Evolutionary conservation across 2,329 filamentous ascomycete species (phyloP).

Genomic region (Purpureocillium takamizusanense): DNA sequence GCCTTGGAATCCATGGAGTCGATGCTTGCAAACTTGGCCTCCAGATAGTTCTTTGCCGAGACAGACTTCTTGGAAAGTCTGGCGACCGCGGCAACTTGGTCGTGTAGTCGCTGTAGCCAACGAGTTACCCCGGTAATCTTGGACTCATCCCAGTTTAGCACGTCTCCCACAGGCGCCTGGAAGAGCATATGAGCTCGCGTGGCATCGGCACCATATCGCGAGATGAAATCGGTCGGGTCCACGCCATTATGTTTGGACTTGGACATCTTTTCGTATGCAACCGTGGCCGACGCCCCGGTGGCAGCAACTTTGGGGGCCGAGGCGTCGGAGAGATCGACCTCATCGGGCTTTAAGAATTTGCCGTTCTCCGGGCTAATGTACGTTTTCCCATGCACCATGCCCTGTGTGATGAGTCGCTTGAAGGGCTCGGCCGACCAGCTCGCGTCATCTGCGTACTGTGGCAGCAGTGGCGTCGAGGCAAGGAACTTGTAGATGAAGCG

Average conservation of each 20-base stretch:
- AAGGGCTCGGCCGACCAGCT: slow-evolving; percentile 60
- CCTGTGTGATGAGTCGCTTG: slow-evolving; percentile 72
- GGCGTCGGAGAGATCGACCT: slow-evolving; percentile 56
- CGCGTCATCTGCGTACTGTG: slow-evolving; percentile 22
- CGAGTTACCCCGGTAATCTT: slow-evolving; percentile 76
- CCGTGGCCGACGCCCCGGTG: slow-evolving; percentile 46
- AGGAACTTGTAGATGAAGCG: slow-evolving; percentile 88
- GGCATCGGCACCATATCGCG: slow-evolving; percentile 71
- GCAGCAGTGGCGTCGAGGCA: slow-evolving; percentile 43
- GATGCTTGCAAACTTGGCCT: slow-evolving; percentile 18
- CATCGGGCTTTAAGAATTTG: slow-evolving; percentile 66
- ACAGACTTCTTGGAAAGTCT: slow-evolving; percentile 5
- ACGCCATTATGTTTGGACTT: slow-evolving; percentile 93
- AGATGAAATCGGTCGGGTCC: slow-evolving; percentile 65
- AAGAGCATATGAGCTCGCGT: slow-evolving; percentile 83
- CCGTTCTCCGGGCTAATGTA: slow-evolving; percentile 67
- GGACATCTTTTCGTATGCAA: slow-evolving; percentile 86
- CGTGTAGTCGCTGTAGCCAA: slow-evolving; percentile 64
- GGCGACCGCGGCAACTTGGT: slow-evolving; percentile 34
- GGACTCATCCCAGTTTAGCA: slow-evolving; percentile 79
- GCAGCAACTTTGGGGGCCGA: slow-evolving; percentile 51
- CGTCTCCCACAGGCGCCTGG: slow-evolving; percentile 73
- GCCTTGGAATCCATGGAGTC: slow-evolving; percentile 20
- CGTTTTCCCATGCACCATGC: slow-evolving; percentile 88
- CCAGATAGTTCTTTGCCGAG: slow-evolving; percentile 26